A percentile compares a stretch with the other conserved stretches of the same genome.
Evolutionary conservation across 768 basidiomycete genomes (phyloP).

Genomic region (Xanthoconium stramineum): DNA sequence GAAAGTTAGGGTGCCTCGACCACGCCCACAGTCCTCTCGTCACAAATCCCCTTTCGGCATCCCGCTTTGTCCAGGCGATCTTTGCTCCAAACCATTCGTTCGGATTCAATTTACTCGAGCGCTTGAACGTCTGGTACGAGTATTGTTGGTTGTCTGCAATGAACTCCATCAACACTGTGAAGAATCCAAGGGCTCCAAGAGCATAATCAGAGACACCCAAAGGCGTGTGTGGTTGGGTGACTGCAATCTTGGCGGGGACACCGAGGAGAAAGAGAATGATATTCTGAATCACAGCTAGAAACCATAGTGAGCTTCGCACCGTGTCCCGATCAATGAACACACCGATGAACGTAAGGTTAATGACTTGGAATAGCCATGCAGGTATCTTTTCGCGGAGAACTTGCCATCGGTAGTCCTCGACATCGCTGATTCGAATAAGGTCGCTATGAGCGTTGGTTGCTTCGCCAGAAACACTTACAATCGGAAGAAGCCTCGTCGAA

Average conservation of each 20-base stretch:
- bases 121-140: conserved; percentile 80
- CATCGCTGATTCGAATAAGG: conserved; percentile 44
- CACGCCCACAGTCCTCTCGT: conserved; percentile 85
- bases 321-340: conserved; percentile 11
- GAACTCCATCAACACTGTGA: conserved; percentile 67
- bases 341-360: conserved; percentile 68
- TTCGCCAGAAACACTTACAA: conserved; percentile 42
- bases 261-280: conserved; percentile 72
- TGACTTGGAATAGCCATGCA: conserved; percentile 52
- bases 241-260: conserved; percentile 56
- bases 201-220: conserved; percentile 59
- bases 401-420: conserved; percentile 93
- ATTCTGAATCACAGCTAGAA: conserved; percentile 69
- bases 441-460: neutral
- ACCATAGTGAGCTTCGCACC: conserved; percentile 2
- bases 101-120: conserved; percentile 31
- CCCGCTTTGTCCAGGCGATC: conserved; percentile 62
- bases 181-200: conserved; percentile 57
- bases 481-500: conserved; percentile 76
- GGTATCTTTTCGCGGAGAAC: conserved; percentile 64
- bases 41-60: conserved; percentile 77
- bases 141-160: conserved; percentile 91
- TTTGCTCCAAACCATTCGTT: conserved; percentile 64
- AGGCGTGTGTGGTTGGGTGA: conserved; percentile 48
- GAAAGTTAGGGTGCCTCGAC: conserved; percentile 89